These are phyloP conservation scores for Blastobotrys robertii DNA, from an alignment of 805 yeast species.

Conservation along the genomic window DNA sequence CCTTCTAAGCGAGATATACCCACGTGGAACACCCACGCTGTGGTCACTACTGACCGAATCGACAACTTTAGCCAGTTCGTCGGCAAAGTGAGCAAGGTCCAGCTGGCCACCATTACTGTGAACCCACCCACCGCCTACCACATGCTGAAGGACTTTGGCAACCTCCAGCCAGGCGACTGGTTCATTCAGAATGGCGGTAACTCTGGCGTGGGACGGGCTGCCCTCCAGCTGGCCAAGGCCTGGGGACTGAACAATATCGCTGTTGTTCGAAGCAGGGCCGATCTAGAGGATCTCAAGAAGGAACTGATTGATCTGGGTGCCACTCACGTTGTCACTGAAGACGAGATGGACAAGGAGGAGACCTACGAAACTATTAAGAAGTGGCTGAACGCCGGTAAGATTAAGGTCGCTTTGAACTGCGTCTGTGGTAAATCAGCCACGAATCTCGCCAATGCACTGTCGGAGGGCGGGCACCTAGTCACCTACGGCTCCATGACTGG, in stretches of 20 bases:
- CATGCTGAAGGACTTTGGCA: slow-evolving; percentile 63
- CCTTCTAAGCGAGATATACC: slow-evolving; percentile 75
- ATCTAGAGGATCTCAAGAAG: slow-evolving; percentile 50
- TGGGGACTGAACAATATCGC: slow-evolving; percentile 76
- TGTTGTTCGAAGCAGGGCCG: slow-evolving; percentile 78
- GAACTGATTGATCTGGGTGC: slow-evolving; percentile 67
- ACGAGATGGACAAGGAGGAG: slow-evolving; percentile 60
- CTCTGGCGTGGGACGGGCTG: slow-evolving; percentile 88
- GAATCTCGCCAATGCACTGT: slow-evolving; percentile 73
- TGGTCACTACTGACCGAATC: slow-evolving; percentile 31
- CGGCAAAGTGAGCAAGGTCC: slow-evolving; percentile 27
- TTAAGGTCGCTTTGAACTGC: slow-evolving; percentile 78
- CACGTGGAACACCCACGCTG: slow-evolving; percentile 82
- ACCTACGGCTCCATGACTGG: slow-evolving; percentile 98
- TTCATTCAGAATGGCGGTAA: slow-evolving; percentile 94
- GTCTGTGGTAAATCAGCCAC: slow-evolving; percentile 86
- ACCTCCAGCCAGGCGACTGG: slow-evolving; percentile 66
- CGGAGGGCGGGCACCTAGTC: slow-evolving; percentile 64
- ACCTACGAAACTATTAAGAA: slow-evolving; percentile 50
- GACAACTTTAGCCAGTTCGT: slow-evolving; percentile 42
- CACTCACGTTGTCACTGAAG: slow-evolving; percentile 80
- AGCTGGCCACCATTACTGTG: slow-evolving; percentile 81
- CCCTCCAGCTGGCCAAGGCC: slow-evolving; percentile 73
- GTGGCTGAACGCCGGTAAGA: slow-evolving; percentile 41
- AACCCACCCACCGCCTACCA: slow-evolving; percentile 90